Evolutionary conservation across 2,329 filamentous ascomycete species (phyloP).

Genomic region (Dothideomycetes sp.): DNA sequence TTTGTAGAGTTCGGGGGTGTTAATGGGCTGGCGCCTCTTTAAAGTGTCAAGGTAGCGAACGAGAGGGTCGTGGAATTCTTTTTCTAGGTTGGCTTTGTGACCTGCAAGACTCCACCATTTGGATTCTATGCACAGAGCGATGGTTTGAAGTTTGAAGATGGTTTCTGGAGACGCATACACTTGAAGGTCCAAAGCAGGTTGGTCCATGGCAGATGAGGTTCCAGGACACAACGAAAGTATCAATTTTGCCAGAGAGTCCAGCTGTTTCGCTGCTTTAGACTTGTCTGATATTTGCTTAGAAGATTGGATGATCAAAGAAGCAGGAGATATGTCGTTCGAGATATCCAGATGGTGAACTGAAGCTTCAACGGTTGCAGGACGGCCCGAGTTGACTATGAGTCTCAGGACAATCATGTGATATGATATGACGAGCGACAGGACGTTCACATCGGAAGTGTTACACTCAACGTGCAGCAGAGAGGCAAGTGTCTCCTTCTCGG

Average conservation of each 20-base stretch:
- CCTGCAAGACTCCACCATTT: conserved; percentile 56
- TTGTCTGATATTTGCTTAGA: conserved; percentile 38
- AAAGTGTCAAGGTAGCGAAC: conserved; percentile 55
- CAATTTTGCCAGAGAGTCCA: conserved; percentile 57
- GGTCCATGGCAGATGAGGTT: conserved; percentile 55
- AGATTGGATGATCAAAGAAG: conserved; percentile 45
- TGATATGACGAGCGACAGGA: conserved; percentile 49
- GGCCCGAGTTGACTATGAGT: conserved; percentile 52
- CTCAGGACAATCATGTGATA: conserved; percentile 58
- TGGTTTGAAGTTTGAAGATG: conserved; percentile 53
- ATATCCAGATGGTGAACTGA: conserved; percentile 48
- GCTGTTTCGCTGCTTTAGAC: conserved; percentile 53
- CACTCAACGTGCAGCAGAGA: conserved; percentile 53
- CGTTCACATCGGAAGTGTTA: conserved; percentile 27
- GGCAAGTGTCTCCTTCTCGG: conserved; percentile 40
- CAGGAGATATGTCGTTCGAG: conserved; percentile 47
- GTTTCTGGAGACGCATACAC: conserved; percentile 48
- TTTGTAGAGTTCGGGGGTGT: background rate
- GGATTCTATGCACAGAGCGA: conserved; percentile 54
- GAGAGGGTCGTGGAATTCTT: conserved; percentile 58
- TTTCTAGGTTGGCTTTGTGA: conserved; percentile 51
- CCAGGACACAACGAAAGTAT: conserved; percentile 59
- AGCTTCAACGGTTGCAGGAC: conserved; percentile 50
- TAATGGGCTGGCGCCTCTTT: conserved; percentile 18
- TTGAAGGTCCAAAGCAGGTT: conserved; percentile 43